Conservation (phyloP, 192 early-diverging fungal genomes). For the Linnemannia zychae region DNA sequence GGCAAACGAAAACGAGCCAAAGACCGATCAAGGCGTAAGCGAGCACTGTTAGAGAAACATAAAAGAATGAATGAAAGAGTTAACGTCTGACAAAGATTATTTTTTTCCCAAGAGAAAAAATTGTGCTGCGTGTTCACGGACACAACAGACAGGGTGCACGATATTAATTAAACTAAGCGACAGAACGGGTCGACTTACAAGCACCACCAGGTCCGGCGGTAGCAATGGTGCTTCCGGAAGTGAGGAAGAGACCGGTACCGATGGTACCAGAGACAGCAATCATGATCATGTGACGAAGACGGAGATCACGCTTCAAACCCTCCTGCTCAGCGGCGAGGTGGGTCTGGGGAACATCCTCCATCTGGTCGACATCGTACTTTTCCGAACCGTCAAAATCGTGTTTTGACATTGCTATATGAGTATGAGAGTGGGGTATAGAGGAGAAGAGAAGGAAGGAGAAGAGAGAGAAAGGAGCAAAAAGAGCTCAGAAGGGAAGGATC, state of each 20-base stretch:
- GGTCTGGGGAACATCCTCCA: slow-evolving; percentile 24
- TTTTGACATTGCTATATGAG: slow-evolving; percentile 22
- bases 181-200: slow-evolving; percentile 24
- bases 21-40: slow-evolving; percentile 78
- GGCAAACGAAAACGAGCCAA: slow-evolving; percentile 79
- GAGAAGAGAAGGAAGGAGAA: neutral
- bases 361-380: slow-evolving; percentile 33
- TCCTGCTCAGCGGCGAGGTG: slow-evolving; percentile 35
- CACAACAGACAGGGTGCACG: neutral
- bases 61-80: neutral
- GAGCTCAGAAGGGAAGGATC: neutral
- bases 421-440: neutral
- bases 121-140: neutral
- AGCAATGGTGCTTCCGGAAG: slow-evolving; percentile 79
- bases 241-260: slow-evolving; percentile 89
- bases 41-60: slow-evolving; percentile 58
- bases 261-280: slow-evolving; percentile 86
- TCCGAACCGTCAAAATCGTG: slow-evolving; percentile 9
- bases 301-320: slow-evolving; percentile 69
- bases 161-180: neutral
- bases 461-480: neutral
- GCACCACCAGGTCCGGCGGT: slow-evolving; percentile 83
- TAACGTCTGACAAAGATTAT: neutral
- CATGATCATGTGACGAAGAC: slow-evolving; percentile 74
- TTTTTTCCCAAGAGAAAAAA: neutral